These are phyloP conservation scores for Geotrichum candidum DNA, from an alignment of 1,139 yeast species.

Conservation along the genomic window DNA sequence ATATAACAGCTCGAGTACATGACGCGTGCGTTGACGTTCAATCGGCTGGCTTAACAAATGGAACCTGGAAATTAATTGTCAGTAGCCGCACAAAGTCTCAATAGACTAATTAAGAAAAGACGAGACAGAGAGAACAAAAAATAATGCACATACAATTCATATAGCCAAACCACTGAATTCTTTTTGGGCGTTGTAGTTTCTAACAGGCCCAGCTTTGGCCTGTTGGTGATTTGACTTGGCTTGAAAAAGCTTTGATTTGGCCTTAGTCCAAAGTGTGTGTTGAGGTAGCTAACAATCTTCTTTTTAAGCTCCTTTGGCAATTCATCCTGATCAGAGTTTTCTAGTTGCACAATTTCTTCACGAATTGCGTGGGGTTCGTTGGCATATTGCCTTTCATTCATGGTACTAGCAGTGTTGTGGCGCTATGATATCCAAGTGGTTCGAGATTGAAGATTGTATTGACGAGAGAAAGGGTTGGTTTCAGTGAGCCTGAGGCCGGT, in stretches of 20 bases:
- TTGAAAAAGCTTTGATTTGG: neutral
- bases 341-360: neutral
- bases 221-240: neutral
- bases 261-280: neutral
- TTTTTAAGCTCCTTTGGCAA: neutral
- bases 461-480: neutral
- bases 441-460: neutral
- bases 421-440: neutral
- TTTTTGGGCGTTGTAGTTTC: neutral
- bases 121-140: neutral
- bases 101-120: neutral
- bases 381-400: neutral
- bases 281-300: neutral
- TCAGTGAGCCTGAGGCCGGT: neutral
- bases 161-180: neutral
- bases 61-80: neutral
- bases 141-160: neutral
- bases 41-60: slow-evolving; percentile 1
- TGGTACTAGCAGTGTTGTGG: neutral
- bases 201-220: neutral
- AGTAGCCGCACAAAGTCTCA: neutral
- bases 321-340: neutral
- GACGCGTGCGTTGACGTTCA: neutral
- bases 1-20: slow-evolving; percentile 2
- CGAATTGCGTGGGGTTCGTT: neutral